Evolutionary conservation across 805 yeast genomes (phyloP).

Genomic region (Candida yuanshanica): DNA sequence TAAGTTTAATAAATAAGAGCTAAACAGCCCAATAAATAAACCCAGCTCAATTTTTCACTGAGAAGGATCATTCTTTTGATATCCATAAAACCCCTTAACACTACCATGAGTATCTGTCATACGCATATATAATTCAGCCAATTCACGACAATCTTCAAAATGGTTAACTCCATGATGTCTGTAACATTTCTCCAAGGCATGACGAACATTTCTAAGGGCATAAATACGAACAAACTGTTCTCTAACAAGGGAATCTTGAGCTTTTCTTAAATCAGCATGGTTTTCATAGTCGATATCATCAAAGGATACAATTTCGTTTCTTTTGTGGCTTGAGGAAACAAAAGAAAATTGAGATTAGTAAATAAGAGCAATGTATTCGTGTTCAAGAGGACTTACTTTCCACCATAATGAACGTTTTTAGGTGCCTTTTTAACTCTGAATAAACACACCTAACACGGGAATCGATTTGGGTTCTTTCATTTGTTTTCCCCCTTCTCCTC

Average conservation of each 20-base stretch:
- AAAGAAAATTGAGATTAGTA: neutral
- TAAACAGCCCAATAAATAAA: too few relatives aligned
- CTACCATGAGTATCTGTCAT: conserved; percentile 61
- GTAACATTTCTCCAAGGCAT: conserved; percentile 70
- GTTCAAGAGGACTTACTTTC: conserved; percentile 1
- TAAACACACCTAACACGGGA: too few relatives aligned
- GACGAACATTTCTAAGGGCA: conserved; percentile 62
- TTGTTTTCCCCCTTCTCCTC: too few relatives aligned
- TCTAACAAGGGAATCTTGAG: conserved; percentile 72
- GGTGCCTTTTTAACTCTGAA: neutral
- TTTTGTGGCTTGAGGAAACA: conserved; percentile 33
- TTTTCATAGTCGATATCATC: conserved; percentile 77
- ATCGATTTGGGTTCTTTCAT: too few relatives aligned
- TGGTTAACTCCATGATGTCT: conserved; percentile 59
- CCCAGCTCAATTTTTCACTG: too few relatives aligned
- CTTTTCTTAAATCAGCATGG: conserved; percentile 53
- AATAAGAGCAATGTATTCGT: neutral
- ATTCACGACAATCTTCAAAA: conserved; percentile 72
- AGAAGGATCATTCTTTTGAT: conserved; percentile 83
- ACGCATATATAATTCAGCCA: conserved; percentile 70
- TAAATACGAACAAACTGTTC: conserved; percentile 74
- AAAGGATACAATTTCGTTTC: conserved; percentile 73
- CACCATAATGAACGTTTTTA: neutral
- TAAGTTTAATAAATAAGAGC: neutral
- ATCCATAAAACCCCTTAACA: conserved; percentile 72